These are phyloP conservation scores for Tritrichomonas musculus DNA, from an alignment of 208 protist genomes.

Conservation along the genomic window DNA sequence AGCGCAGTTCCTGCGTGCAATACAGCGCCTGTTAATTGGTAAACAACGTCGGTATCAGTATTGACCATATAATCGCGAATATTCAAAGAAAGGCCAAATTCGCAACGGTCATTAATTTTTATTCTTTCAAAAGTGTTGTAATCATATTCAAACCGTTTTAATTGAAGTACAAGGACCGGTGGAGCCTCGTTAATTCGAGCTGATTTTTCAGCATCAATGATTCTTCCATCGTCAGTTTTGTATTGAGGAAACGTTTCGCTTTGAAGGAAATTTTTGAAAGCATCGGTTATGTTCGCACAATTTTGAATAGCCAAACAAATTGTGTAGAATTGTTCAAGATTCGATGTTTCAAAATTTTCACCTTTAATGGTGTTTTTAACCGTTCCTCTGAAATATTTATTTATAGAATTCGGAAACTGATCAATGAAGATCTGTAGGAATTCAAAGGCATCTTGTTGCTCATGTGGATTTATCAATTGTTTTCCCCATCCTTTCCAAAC, in stretches of 20 bases:
- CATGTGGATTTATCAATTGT: not conserved
- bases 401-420: not conserved
- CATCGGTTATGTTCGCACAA: not conserved
- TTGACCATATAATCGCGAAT: not conserved
- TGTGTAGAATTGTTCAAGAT: not conserved
- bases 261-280: not conserved
- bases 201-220: not conserved
- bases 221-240: not conserved
- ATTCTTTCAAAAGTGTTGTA: not conserved
- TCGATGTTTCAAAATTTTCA: not conserved
- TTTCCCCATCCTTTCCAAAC: not conserved
- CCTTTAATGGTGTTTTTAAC: not conserved
- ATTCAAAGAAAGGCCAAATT: not conserved
- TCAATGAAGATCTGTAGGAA: not conserved
- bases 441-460: conserved; percentile 32
- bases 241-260: not conserved
- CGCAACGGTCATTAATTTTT: conserved; percentile 23
- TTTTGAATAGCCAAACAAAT: not conserved
- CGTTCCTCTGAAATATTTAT: not conserved
- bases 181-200: not conserved
- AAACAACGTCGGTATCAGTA: not conserved
- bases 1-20: not conserved
- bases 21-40: not conserved
- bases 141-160: conserved; percentile 19
- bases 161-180: not conserved